phyloP scores from a whole-genome alignment of 75 land plant genomes.

The Sequoia sempervirens region DNA sequence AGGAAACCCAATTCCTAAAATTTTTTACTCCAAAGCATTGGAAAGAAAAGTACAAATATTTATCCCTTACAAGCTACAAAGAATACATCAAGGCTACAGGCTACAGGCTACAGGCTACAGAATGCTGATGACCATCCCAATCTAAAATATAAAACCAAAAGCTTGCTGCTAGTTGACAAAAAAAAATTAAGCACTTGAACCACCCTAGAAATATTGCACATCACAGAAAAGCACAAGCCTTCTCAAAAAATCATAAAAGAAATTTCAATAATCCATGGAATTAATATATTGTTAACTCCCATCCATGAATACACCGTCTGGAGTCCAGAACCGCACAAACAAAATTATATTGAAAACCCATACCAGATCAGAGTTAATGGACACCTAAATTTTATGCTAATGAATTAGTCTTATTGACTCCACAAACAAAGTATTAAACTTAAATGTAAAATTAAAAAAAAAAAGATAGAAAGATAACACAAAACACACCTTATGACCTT shows the following conservation, averaged over 20 bases:
- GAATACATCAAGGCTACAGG: not conserved
- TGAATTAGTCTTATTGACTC: not conserved
- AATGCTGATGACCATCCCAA: not conserved
- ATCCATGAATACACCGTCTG: not conserved
- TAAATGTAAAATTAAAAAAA: not conserved
- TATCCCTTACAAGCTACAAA: not conserved
- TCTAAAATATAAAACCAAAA: not conserved
- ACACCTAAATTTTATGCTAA: not conserved
- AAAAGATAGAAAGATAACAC: not conserved
- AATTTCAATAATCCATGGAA: not conserved
- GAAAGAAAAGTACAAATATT: not conserved
- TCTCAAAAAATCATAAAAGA: not conserved
- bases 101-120: not conserved
- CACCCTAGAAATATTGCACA: not conserved
- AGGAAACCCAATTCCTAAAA: not conserved
- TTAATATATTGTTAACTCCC: not conserved
- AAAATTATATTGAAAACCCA: not conserved
- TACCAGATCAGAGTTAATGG: not conserved
- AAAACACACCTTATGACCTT: slow-evolving; percentile 87
- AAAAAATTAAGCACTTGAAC: too few species aligned
- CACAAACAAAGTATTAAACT: not conserved
- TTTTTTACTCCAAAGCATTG: not conserved
- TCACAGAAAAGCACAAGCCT: not conserved
- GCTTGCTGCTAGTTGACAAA: not conserved
- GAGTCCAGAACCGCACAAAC: not conserved